A percentile compares a stretch with the other conserved stretches of the same genome.
These are phyloP conservation scores for Flaveria sonorensis DNA, from an alignment of 129 eudicot species.

Conservation along the genomic window DNA sequence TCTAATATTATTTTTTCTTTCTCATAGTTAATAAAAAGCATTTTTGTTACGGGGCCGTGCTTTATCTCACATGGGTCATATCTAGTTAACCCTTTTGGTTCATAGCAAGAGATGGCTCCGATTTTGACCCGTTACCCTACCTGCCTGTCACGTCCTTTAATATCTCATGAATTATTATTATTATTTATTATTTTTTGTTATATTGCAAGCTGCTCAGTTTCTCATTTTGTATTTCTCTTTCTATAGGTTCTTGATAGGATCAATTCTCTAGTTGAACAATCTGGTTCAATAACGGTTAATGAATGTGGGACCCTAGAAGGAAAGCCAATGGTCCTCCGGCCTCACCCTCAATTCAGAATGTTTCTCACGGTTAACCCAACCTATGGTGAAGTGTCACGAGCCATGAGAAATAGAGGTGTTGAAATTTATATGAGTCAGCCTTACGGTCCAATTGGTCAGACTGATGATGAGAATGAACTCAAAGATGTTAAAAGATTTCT, in stretches of 20 bases:
- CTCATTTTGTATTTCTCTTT: slow-evolving; percentile 3
- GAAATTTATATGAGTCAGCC: slow-evolving; percentile 89
- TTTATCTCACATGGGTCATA: neutral
- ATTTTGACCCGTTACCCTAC: neutral
- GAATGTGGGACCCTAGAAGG: slow-evolving; percentile 92
- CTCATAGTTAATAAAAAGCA: neutral
- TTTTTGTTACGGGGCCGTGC: neutral
- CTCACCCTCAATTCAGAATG: slow-evolving; percentile 87
- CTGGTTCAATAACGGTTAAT: slow-evolving; percentile 89
- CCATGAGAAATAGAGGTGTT: slow-evolving; percentile 96
- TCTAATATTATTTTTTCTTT: neutral
- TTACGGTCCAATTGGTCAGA: slow-evolving; percentile 45
- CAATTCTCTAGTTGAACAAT: slow-evolving; percentile 89
- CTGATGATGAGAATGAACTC: slow-evolving; percentile 49
- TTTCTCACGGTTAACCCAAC: slow-evolving; percentile 89
- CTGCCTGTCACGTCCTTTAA: neutral
- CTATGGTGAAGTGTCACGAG: slow-evolving; percentile 93
- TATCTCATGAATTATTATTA: neutral
- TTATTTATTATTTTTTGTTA: neutral
- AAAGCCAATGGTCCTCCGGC: slow-evolving; percentile 70
- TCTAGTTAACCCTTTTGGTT: neutral
- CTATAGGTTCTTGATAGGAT: slow-evolving; percentile 96
- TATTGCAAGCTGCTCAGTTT: slow-evolving; percentile 2
- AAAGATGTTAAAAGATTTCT: slow-evolving; percentile 75
- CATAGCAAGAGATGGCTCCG: neutral